These are phyloP conservation scores for Picea abies DNA, from an alignment of 83 land plant genomes.

Conservation along the genomic window DNA sequence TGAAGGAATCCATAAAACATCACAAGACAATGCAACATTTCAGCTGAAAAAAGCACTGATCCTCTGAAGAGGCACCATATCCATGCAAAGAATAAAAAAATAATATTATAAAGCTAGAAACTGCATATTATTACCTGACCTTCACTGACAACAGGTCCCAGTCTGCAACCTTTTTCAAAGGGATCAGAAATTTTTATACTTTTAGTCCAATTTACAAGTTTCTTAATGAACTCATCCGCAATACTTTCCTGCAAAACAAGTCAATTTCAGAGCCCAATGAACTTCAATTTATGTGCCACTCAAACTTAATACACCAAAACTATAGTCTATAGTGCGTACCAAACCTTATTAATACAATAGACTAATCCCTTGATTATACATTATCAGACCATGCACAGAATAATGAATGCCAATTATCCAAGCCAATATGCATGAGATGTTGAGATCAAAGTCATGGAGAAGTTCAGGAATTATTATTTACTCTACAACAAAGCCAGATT, in stretches of 20 bases:
- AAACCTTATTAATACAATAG: no score
- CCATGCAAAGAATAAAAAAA: background rate
- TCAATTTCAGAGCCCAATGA: background rate
- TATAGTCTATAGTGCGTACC: no score
- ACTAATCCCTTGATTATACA: no score
- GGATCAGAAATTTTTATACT: slow-evolving; percentile 91
- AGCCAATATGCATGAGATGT: no score
- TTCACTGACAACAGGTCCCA: slow-evolving; percentile 96
- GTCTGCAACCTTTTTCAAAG: slow-evolving; percentile 87
- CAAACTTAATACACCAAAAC: background rate
- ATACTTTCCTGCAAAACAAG: slow-evolving; percentile 78
- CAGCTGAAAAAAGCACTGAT: no score
- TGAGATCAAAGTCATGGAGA: no score
- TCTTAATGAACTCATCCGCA: slow-evolving; percentile 77
- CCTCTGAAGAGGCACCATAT: background rate
- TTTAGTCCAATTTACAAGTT: slow-evolving; percentile 76
- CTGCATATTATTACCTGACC: slow-evolving; percentile 63
- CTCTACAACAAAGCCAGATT: no score
- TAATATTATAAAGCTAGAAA: background rate
- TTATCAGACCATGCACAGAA: no score
- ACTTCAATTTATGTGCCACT: background rate
- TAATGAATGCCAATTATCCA: no score
- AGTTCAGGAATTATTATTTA: no score
- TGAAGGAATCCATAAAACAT: background rate
- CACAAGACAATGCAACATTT: background rate